Conservation (phyloP, 2,329 filamentous ascomycete genomes). For the Colletotrichum sp. region DNA sequence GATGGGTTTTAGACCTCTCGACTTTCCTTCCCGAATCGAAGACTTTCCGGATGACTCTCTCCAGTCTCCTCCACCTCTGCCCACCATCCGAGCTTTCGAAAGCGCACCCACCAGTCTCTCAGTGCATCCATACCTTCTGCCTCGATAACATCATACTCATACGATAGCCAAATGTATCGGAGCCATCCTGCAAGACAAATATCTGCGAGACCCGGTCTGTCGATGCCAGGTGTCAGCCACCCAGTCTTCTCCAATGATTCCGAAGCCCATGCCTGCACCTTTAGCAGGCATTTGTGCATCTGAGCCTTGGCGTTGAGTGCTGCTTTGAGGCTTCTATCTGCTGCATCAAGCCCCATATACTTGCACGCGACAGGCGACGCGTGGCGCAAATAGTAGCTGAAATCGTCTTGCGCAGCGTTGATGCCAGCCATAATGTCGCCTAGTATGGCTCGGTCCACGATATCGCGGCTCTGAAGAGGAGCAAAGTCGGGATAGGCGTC, state of each 20-base stretch:
- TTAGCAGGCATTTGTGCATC: slow-evolving; percentile 10
- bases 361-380: slow-evolving; percentile 14
- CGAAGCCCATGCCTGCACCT: slow-evolving; percentile 19
- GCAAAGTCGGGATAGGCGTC: slow-evolving; percentile 5
- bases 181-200: slow-evolving; percentile 16
- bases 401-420: slow-evolving; percentile 11
- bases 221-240: slow-evolving; percentile 25
- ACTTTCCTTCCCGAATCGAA: neutral
- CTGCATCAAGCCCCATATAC: slow-evolving; percentile 9
- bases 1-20: neutral
- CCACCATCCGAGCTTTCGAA: slow-evolving; percentile 24
- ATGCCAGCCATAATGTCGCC: slow-evolving; percentile 20
- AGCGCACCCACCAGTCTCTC: slow-evolving; percentile 21
- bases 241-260: slow-evolving; percentile 14
- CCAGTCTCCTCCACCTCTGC: slow-evolving; percentile 22
- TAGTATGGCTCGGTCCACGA: neutral
- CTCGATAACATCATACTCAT: slow-evolving; percentile 19
- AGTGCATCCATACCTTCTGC: slow-evolving; percentile 15
- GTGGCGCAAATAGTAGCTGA: slow-evolving; percentile 19
- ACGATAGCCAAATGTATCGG: slow-evolving; percentile 22
- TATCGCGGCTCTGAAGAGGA: neutral
- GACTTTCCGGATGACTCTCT: neutral
- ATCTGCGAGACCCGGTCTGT: slow-evolving; percentile 24
- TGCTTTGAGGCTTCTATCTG: slow-evolving; percentile 19
- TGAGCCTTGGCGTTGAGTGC: slow-evolving; percentile 12